These are phyloP conservation scores for Fusarium oligoseptatum DNA, from an alignment of 2,329 filamentous ascomycete genomes.

Conservation along the genomic window DNA sequence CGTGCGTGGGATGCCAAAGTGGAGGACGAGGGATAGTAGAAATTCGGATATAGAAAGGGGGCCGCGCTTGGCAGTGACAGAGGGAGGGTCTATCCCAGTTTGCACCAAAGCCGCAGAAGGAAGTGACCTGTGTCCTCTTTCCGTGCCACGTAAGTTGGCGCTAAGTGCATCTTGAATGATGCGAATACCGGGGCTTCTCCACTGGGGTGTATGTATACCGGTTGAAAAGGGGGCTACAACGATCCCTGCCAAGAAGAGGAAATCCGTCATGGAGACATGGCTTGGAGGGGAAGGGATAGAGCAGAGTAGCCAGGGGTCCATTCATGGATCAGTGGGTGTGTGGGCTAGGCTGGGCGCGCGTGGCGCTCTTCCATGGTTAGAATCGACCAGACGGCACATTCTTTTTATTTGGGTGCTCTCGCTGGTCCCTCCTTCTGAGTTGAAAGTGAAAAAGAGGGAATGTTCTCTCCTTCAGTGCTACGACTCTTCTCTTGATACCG, in stretches of 20 bases:
- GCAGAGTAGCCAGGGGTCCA: neutral
- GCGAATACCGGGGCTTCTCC: neutral
- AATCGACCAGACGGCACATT: constrained; percentile 25
- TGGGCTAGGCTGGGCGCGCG: constrained; percentile 14
- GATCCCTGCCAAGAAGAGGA: constrained; percentile 18
- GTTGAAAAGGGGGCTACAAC: constrained; percentile 18
- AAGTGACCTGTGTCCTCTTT: neutral
- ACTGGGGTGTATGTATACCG: constrained; percentile 2
- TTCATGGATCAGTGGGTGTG: constrained; percentile 14
- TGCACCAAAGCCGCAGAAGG: neutral
- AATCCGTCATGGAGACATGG: neutral
- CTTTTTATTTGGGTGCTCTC: constrained; percentile 28
- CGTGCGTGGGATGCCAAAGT: constrained; percentile 4
- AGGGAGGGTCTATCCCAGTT: neutral
- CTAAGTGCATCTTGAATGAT: neutral
- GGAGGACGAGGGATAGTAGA: neutral
- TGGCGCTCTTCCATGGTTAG: constrained; percentile 31
- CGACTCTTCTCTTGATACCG: constrained; percentile 13
- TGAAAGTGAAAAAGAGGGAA: neutral
- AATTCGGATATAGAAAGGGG: constrained; percentile 6
- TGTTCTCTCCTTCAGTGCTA: constrained; percentile 1
- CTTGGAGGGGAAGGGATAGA: neutral
- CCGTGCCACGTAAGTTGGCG: neutral
- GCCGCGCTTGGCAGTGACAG: neutral
- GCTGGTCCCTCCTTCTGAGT: constrained; percentile 2